phyloP scores from a whole-genome alignment of 228 moss, liverwort and hornwort genomes.

The Sphagnum magellanicum region DNA sequence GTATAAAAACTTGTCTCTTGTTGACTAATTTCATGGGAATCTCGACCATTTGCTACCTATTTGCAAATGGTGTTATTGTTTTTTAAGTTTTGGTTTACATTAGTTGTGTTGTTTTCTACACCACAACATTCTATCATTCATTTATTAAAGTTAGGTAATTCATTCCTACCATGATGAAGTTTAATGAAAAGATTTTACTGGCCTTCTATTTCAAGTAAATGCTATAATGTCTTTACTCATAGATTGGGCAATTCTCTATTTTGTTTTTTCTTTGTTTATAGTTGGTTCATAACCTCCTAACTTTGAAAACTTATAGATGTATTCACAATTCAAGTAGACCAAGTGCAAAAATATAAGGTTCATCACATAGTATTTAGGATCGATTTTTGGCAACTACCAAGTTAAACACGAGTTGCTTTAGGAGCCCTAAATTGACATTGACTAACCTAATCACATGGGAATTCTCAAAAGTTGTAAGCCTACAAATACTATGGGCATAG shows the following conservation, averaged over 20 bases:
- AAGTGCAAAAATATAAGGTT: too few species aligned
- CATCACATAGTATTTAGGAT: too few species aligned
- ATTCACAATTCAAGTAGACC: too few species aligned
- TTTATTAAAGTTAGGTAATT: constrained; percentile 63
- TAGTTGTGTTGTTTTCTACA: constrained; percentile 53
- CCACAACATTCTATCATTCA: constrained; percentile 56
- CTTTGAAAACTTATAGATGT: too few species aligned
- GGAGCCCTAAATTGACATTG: too few species aligned
- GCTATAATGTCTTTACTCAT: too few species aligned
- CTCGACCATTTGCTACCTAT: constrained; percentile 72
- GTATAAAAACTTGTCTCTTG: constrained; percentile 63
- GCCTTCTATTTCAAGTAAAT: too few species aligned
- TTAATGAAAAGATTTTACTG: background rate
- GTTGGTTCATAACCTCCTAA: too few species aligned
- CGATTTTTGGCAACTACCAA: too few species aligned
- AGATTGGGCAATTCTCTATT: too few species aligned
- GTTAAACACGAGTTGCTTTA: too few species aligned
- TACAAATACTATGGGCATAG: constrained; percentile 61
- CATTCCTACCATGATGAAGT: background rate
- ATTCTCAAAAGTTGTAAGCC: constrained; percentile 45
- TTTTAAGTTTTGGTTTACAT: constrained; percentile 30
- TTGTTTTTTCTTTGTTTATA: too few species aligned
- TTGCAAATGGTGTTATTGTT: constrained; percentile 72
- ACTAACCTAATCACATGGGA: background rate
- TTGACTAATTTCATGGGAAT: constrained; percentile 80